Evolutionary conservation across 768 basidiomycete species (phyloP), one percentile per base, ranked within the genome.

Genomic region (Pleurotus citrinopileatus): DNA sequence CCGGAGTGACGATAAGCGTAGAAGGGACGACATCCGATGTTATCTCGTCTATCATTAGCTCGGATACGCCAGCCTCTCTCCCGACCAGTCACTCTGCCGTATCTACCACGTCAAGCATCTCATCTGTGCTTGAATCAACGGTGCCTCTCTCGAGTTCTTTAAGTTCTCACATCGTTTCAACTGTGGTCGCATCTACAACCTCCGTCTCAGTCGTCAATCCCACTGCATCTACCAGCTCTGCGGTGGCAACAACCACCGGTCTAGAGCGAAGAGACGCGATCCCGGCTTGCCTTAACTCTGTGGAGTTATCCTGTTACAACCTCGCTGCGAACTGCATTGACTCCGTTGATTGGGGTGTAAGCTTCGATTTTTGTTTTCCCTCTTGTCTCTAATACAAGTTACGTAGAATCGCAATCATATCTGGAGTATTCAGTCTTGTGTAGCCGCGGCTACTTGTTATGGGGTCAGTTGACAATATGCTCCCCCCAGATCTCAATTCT

Each of bases 361-460:
- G 57, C 45, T 9, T 5, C 2, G 17, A 13, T 7, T 32, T 17
- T 9, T 38, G 26, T 42, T 15, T n/a, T 10, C 26, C 22, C 3
- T 8, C 19, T 4, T 7, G 15, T n/a, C 8, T 12, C 40, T 12
- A 27, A 25, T 5, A 13, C 4, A 6, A 23, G 2, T 28, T 23
- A 26, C 10, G 12, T 40, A 58, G 57, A 58, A 25, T 28, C n/a
- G 54, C 20, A 44, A 54, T 27, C 46, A 53, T 9, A 20, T 60
- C 17, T 60, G 59, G 59, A 40, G 51, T 9, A 25, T 57, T 7
- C 32, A 26, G 4, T 55, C 53, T 29, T 60, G 59, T 25, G 59
- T 60, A 23, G 59, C 59, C 13, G 59, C 57, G 8, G 59, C 59
- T 12, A 58, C 59, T 27, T 60, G 59, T 22, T 57, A 60, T 34